A percentile compares a stretch with the other conserved stretches of the same genome.
These are phyloP conservation scores for Malus hybrid DNA, from an alignment of 331 rosid genomes.

Conservation along the genomic window DNA sequence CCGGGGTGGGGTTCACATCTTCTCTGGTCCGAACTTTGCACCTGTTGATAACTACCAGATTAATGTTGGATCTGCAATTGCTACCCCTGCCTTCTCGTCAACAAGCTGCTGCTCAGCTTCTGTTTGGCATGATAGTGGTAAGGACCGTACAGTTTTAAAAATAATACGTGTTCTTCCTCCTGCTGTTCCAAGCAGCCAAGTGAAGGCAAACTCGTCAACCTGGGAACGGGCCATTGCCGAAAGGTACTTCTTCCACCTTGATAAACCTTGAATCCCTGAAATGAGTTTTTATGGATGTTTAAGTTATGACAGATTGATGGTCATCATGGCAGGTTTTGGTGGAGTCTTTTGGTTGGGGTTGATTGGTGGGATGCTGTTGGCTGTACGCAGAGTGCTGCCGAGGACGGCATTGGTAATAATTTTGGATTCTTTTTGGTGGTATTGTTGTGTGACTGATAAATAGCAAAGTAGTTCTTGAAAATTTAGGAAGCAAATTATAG, in stretches of 20 bases:
- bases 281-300: slow-evolving; percentile 7
- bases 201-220: slow-evolving; percentile 53
- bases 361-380: slow-evolving; percentile 99
- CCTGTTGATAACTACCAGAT: slow-evolving; percentile 85
- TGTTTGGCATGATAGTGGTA: slow-evolving; percentile 84
- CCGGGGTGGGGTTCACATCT: slow-evolving; percentile 82
- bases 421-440: slow-evolving; percentile 14
- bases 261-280: slow-evolving; percentile 3
- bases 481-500: background rate
- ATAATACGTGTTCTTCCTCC: slow-evolving; percentile 94
- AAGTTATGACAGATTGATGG: background rate
- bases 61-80: slow-evolving; percentile 86
- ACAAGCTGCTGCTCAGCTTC: slow-evolving; percentile 95
- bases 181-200: slow-evolving; percentile 62
- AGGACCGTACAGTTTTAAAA: slow-evolving; percentile 68
- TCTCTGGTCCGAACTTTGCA: slow-evolving; percentile 75
- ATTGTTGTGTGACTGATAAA: slow-evolving; percentile 6
- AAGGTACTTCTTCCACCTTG: slow-evolving; percentile 46
- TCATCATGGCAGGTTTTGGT: slow-evolving; percentile 76
- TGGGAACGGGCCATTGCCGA: slow-evolving; percentile 96
- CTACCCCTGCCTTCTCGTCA: slow-evolving; percentile 92
- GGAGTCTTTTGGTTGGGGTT: slow-evolving; percentile 96
- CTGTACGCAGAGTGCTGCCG: slow-evolving; percentile 94
- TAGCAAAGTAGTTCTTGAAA: background rate
- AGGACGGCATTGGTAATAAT: slow-evolving; percentile 87